Percentiles rank a stretch among this genome's conserved stretches.
These are phyloP conservation scores for Kregervanrija pseudodelftensis DNA, from an alignment of 805 yeast genomes.

Conservation along the genomic window DNA sequence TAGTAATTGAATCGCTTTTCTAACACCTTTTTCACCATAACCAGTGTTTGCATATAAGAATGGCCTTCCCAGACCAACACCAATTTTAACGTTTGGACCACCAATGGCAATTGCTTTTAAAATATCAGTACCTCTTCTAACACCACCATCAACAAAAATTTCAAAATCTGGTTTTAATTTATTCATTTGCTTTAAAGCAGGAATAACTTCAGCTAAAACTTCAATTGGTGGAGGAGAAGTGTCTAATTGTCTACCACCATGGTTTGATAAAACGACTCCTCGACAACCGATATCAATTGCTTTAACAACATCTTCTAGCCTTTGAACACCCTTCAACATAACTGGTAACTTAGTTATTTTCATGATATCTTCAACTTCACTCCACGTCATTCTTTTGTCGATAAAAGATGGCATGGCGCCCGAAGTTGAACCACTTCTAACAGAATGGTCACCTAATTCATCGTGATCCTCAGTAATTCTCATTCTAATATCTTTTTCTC, in stretches of 20 bases:
- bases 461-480: constrained; percentile 37
- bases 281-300: constrained; percentile 67
- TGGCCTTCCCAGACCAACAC: constrained; percentile 66
- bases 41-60: constrained; percentile 47
- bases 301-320: constrained; percentile 65
- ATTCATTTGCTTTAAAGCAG: constrained; percentile 35
- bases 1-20: constrained; percentile 53
- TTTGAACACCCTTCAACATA: constrained; percentile 75
- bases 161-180: constrained; percentile 48
- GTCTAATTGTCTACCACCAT: constrained; percentile 86
- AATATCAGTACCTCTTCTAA: constrained; percentile 68
- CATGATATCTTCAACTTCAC: constrained; percentile 52
- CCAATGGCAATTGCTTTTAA: constrained; percentile 74
- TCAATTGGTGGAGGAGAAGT: constrained; percentile 70
- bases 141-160: constrained; percentile 69
- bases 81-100: constrained; percentile 63
- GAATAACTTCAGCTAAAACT: constrained; percentile 63
- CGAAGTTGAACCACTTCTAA: constrained; percentile 75
- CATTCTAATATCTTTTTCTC: constrained; percentile 55
- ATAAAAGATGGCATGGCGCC: constrained; percentile 79
- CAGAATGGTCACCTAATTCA: constrained; percentile 39
- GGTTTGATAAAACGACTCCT: constrained; percentile 78
- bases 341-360: constrained; percentile 55
- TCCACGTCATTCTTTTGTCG: constrained; percentile 61
- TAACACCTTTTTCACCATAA: constrained; percentile 71